Base-by-base conservation (phyloP, 2,329 filamentous ascomycete species). In the Scopulariopsis brevicaulis region DNA sequence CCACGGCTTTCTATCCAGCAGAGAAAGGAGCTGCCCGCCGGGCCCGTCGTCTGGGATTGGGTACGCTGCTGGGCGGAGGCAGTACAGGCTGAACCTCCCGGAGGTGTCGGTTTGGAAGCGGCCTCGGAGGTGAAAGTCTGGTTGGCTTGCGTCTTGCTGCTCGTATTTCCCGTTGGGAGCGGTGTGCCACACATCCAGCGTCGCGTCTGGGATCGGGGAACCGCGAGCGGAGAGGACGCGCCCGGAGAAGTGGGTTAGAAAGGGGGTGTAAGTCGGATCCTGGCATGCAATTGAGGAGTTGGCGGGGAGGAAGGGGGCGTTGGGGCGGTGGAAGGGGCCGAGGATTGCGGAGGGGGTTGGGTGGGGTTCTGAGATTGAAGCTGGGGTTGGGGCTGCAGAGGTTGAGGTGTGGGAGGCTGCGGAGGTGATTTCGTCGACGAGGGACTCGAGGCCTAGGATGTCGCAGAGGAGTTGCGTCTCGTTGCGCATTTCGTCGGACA, bases 401-500 rank as follows among this genome's bases (percentile, higher is more conserved):
- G 88, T 82, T 4, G 89, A 94, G 14, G 84, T 77, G 15, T 73
- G 55, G 79, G 77, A 18, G 66, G 62, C 14, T 34, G 25, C 40
- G 72, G 84, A 87, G 58, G 87, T 89, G 66, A 94, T 93, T 68
- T 93, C 88, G 69, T 93, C 89, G 53, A 92, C 87, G 4, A 89
- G 80, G 22, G 79, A 87, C 71, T 94, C 89, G 1, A 92, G 75
- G 20, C 88, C 88, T 57, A 90, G 77, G 37, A 91, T 78, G 64
- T 91, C 87, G 65, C 79, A 87, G 59, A 91, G 76, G 60, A 87
- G 79, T 72, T 88, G 84, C 55, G 84, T 81, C 73, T 91, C 88
- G 70, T 92, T 90, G 56, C 88, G 79, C 65, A 80, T 84, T 62
- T 82, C 77, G 58, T 80, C 78, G 68, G 81, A 86, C 73, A 87